Evolutionary conservation across 129 eudicot species (phyloP).

Genomic region (Ambrosia trifida): DNA sequence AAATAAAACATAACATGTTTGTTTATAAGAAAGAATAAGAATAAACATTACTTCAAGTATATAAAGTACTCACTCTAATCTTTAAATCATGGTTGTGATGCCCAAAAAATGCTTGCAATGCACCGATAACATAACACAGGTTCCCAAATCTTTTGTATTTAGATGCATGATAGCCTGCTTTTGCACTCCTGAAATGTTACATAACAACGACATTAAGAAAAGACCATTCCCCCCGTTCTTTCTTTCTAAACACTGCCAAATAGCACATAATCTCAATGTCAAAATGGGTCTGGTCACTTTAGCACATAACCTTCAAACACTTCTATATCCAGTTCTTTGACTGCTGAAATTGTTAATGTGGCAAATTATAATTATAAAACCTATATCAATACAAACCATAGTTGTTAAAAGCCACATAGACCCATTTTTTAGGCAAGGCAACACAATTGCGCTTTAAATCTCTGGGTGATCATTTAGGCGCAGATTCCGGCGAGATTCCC

Average conservation of each 20-base stretch:
- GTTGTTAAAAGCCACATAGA: too few relatives aligned
- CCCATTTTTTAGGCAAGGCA: too few relatives aligned
- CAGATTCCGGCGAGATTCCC: too few relatives aligned
- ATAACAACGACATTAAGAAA: slow-evolving; percentile 5
- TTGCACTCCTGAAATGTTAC: slow-evolving; percentile 76
- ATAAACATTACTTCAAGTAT: not conserved
- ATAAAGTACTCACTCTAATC: slow-evolving; percentile 55
- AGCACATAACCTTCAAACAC: not conserved
- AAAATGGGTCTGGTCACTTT: not conserved
- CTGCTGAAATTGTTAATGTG: not conserved
- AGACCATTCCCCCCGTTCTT: not conserved
- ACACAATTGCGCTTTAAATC: too few relatives aligned
- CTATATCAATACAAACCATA: not conserved
- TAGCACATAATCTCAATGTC: slow-evolving; percentile 13
- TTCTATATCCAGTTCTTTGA: not conserved
- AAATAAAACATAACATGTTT: slow-evolving; percentile 18
- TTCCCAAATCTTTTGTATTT: slow-evolving; percentile 92
- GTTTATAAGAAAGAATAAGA: not conserved
- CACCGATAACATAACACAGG: slow-evolving; percentile 90
- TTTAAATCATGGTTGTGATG: slow-evolving; percentile 77
- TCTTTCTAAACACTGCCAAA: slow-evolving; percentile 14
- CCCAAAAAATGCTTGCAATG: slow-evolving; percentile 83
- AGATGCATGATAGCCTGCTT: slow-evolving; percentile 95
- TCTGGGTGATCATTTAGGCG: too few relatives aligned
- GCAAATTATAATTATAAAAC: not conserved